A percentile compares a stretch with the other conserved stretches of the same genome.
Conservation (phyloP, 1,284 basidiomycete genomes). For the Boletellus dicymbophilus region DNA sequence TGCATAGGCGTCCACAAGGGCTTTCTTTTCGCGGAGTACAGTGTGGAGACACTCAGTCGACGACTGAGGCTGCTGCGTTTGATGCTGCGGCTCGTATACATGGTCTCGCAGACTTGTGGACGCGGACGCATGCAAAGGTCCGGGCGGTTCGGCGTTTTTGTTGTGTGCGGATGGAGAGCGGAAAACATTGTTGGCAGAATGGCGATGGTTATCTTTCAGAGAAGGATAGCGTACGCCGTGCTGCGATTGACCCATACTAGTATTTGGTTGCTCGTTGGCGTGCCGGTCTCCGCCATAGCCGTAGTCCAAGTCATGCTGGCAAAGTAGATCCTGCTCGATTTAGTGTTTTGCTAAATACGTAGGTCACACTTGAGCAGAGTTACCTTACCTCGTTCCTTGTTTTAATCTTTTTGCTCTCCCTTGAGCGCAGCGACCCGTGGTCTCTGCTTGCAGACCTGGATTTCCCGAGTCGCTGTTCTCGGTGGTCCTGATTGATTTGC, state of each 20-base stretch:
- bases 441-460: neutral
- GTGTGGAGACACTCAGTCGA: conserved; percentile 1
- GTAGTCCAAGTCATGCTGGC: too few relatives aligned
- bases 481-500: neutral
- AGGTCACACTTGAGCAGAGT: neutral
- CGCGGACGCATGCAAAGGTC: too few relatives aligned
- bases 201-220: neutral
- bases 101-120: neutral
- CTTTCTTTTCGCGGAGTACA: conserved; percentile 9
- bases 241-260: too few relatives aligned
- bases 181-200: too few relatives aligned
- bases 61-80: too few relatives aligned
- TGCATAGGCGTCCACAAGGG: neutral
- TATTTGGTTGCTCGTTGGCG: neutral
- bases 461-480: neutral
- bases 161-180: neutral
- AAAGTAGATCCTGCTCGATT: neutral
- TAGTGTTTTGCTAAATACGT: neutral
- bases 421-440: neutral
- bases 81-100: conserved; percentile 10
- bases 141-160: neutral
- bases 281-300: neutral
- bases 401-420: neutral
- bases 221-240: neutral
- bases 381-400: conserved; percentile 10